These are phyloP conservation scores for Betula pendula DNA, from an alignment of 306 rosid species.

Conservation along the genomic window DNA sequence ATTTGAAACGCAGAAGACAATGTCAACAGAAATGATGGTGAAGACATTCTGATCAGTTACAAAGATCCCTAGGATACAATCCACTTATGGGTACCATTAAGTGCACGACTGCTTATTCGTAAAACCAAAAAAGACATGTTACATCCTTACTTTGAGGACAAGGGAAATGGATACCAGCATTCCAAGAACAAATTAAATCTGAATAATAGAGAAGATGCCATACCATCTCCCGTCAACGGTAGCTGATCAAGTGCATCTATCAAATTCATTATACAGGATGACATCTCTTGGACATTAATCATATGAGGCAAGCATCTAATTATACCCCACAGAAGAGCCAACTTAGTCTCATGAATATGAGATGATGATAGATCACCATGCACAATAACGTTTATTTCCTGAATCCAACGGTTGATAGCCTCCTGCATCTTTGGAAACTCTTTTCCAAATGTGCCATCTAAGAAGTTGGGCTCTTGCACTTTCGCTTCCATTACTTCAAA, in stretches of 20 bases:
- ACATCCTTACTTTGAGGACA: not conserved
- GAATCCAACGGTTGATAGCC: conserved; percentile 42
- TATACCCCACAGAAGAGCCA: conserved; percentile 75
- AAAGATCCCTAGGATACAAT: not conserved
- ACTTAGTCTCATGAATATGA: conserved; percentile 45
- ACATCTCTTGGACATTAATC: conserved; percentile 36
- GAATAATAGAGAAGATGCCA: conserved; percentile 21
- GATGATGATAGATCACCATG: conserved; percentile 29
- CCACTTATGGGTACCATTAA: not conserved
- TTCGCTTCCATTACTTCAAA: conserved; percentile 49
- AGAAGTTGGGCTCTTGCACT: conserved; percentile 31
- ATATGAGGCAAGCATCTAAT: conserved; percentile 67
- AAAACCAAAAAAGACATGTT: not conserved
- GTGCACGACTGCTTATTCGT: not conserved
- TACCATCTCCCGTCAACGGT: conserved; percentile 53
- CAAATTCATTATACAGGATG: conserved; percentile 58
- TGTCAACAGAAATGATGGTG: conserved; percentile 15
- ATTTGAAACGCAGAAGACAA: conserved; percentile 1
- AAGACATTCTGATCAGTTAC: not conserved
- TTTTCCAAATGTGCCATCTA: conserved; percentile 37
- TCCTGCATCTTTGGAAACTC: conserved; percentile 49
- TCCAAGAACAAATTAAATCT: conserved; percentile 9
- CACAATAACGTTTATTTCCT: conserved; percentile 37
- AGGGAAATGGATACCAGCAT: not conserved
- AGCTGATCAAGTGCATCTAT: conserved; percentile 59